phyloP scores from a whole-genome alignment of 306 rosid species.

The Ochetophila trinervis region DNA sequence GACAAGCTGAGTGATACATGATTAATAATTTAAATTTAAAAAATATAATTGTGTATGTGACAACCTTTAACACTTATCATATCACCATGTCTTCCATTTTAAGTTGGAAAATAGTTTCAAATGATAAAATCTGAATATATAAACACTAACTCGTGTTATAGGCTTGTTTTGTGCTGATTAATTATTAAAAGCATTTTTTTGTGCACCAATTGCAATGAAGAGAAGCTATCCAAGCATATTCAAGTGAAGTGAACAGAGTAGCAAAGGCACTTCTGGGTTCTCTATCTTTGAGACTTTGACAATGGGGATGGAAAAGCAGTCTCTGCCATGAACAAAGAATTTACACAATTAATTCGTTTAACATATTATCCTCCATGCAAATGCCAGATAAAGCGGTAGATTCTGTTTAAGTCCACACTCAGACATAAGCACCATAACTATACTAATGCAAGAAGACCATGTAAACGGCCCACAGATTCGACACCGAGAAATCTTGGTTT shows the following conservation, averaged over 20 bases:
- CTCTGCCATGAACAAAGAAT: conserved; percentile 34
- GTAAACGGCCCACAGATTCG: conserved; percentile 37
- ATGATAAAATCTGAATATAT: too few species aligned
- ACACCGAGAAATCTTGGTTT: conserved; percentile 40
- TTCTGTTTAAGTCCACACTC: conserved; percentile 50
- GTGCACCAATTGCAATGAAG: conserved; percentile 4
- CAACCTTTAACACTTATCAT: too few species aligned
- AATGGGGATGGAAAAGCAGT: conserved; percentile 35
- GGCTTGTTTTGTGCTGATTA: conserved; percentile 14
- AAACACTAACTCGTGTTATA: too few species aligned
- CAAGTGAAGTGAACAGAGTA: conserved; percentile 32
- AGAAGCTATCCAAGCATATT: conserved; percentile 35
- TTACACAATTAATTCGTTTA: conserved; percentile 17
- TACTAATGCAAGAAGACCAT: conserved; percentile 42
- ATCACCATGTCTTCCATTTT: too few species aligned
- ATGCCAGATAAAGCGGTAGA: conserved; percentile 41
- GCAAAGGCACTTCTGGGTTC: conserved; percentile 27
- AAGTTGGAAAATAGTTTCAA: too few species aligned
- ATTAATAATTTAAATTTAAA: too few species aligned
- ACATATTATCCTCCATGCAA: conserved; percentile 46
- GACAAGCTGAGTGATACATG: too few species aligned
- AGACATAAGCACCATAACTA: conserved; percentile 39
- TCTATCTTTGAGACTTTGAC: conserved; percentile 27
- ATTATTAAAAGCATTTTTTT: not conserved
- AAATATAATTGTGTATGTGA: too few species aligned